Conservation (phyloP, 192 early-diverging fungal genomes). For the Coemansia interrupta region DNA sequence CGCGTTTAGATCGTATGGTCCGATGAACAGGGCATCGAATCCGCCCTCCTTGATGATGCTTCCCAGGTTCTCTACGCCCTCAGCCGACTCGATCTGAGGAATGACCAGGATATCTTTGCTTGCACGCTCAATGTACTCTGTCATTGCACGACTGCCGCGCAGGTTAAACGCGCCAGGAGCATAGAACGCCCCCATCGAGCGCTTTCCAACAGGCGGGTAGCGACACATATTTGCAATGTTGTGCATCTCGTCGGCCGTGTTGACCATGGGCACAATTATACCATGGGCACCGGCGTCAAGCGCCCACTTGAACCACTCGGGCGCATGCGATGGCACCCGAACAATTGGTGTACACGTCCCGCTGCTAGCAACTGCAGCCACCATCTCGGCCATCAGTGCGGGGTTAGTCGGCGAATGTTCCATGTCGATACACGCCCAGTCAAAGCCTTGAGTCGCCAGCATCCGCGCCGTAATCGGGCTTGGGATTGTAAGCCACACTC, state of each 20-base stretch:
- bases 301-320: slow-evolving; percentile 54
- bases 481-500: slow-evolving; percentile 50
- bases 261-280: slow-evolving; percentile 48
- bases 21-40: slow-evolving; percentile 47
- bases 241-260: slow-evolving; percentile 46
- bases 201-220: slow-evolving; percentile 43
- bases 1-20: slow-evolving; percentile 35
- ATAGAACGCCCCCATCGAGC: slow-evolving; percentile 41
- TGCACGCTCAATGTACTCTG: slow-evolving; percentile 35
- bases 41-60: slow-evolving; percentile 33
- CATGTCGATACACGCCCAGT: slow-evolving; percentile 56
- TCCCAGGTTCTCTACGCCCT: slow-evolving; percentile 38
- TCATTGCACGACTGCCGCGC: slow-evolving; percentile 32
- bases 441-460: slow-evolving; percentile 46
- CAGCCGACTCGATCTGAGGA: slow-evolving; percentile 50
- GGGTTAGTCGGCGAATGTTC: slow-evolving; percentile 48
- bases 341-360: slow-evolving; percentile 49
- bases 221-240: slow-evolving; percentile 21
- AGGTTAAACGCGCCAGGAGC: slow-evolving; percentile 37
- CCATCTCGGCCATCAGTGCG: slow-evolving; percentile 53
- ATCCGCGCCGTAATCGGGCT: slow-evolving; percentile 46
- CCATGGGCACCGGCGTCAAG: slow-evolving; percentile 51
- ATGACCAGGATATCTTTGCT: slow-evolving; percentile 44
- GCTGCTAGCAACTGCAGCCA: slow-evolving; percentile 49
- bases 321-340: slow-evolving; percentile 47